Percentiles rank a stretch among this genome's conserved stretches.
Evolutionary conservation across 2,329 filamentous ascomycete genomes (phyloP).

Genomic region (Tolypocladium tropicale): DNA sequence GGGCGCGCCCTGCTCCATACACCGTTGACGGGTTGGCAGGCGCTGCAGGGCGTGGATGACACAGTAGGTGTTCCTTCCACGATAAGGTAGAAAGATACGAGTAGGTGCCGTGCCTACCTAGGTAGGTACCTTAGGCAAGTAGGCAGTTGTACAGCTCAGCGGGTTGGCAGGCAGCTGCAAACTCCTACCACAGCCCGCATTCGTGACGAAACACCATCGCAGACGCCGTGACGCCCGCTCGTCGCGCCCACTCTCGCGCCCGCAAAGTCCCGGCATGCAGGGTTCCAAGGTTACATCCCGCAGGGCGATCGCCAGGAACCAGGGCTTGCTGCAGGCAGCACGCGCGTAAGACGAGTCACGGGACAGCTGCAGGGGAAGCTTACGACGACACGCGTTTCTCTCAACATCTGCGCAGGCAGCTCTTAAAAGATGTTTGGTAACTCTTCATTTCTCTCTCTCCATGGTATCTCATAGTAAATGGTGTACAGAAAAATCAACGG

Average conservation of each 20-base stretch:
- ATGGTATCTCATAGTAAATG: conserved; percentile 14
- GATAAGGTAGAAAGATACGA: not conserved
- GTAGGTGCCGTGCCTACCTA: no score
- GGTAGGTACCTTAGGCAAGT: no score
- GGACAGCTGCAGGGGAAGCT: not conserved
- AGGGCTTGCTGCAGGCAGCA: not conserved
- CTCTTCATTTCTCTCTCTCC: not conserved
- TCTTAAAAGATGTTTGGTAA: not conserved
- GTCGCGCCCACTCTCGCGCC: no score
- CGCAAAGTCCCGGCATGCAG: no score
- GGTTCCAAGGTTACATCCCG: not conserved
- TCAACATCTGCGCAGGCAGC: not conserved
- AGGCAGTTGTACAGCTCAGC: no score
- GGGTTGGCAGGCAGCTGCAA: no score
- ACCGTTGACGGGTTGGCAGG: not conserved
- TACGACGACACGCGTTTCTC: not conserved
- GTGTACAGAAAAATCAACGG: conserved; percentile 6
- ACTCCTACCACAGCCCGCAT: no score
- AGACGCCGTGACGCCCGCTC: not conserved
- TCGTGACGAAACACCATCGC: not conserved
- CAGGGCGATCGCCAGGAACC: not conserved
- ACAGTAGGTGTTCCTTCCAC: not conserved
- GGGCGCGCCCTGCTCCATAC: not conserved
- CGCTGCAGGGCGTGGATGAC: not conserved
- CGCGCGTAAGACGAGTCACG: not conserved